A percentile compares a stretch with the other conserved stretches of the same genome.
Evolutionary conservation across 2,329 filamentous ascomycete genomes (phyloP).

Genomic region (Didymellaceae sp.): DNA sequence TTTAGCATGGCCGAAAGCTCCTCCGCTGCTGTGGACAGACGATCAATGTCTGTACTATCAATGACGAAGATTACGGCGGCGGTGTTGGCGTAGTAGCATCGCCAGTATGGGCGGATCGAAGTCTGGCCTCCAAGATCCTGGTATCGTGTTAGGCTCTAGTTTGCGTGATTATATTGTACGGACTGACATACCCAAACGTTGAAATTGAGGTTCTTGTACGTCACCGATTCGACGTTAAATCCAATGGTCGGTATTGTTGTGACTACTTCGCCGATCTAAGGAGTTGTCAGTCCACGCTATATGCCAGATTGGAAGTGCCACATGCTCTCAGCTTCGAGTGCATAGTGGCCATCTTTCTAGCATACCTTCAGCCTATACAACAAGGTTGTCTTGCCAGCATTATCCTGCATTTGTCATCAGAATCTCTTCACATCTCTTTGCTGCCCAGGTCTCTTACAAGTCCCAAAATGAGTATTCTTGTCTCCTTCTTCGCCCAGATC

Average conservation of each 20-base stretch:
- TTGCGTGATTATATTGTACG: background rate
- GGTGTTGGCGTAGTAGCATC: constrained; percentile 99
- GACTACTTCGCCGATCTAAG: constrained; percentile 94
- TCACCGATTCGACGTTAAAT: constrained; percentile 98
- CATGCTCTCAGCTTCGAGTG: background rate
- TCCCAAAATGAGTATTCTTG: constrained; percentile 91
- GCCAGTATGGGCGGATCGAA: constrained; percentile 98
- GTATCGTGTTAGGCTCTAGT: background rate
- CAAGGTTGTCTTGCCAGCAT: constrained; percentile 96
- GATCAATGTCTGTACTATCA: constrained; percentile 96
- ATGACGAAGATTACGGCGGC: constrained; percentile 98
- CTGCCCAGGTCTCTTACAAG: constrained; percentile 67
- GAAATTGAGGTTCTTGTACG: constrained; percentile 97
- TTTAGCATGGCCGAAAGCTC: constrained; percentile 95
- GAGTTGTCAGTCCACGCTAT: background rate
- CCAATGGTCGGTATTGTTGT: constrained; percentile 99
- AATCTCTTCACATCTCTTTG: background rate
- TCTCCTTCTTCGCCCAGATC: constrained; percentile 92
- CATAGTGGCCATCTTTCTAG: too few relatives aligned
- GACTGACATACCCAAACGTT: constrained; percentile 84
- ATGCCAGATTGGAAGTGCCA: too few relatives aligned
- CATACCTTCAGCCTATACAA: constrained; percentile 92
- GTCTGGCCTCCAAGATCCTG: constrained; percentile 96
- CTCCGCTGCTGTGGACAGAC: constrained; percentile 88
- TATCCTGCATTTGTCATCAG: constrained; percentile 70